Evolutionary conservation across 345 rosid genomes (phyloP).

Genomic region (Luvunga scandens): DNA sequence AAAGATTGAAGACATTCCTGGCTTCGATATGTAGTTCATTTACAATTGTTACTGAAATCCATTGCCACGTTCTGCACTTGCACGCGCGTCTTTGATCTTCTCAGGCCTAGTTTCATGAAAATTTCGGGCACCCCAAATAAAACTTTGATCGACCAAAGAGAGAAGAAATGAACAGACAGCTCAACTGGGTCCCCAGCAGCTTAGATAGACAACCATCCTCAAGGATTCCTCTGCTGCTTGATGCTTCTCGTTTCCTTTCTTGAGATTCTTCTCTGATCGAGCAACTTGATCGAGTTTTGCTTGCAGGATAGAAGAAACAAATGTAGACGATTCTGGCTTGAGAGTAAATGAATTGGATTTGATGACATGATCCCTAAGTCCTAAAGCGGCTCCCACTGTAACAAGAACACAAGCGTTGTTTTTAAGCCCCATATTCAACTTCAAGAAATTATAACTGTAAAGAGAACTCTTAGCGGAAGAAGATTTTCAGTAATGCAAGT

Average conservation of each 20-base stretch:
- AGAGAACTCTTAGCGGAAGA: background rate
- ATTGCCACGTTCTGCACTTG: background rate
- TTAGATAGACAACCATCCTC: conserved; percentile 27
- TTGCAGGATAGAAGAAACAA: conserved; percentile 6
- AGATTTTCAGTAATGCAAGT: background rate
- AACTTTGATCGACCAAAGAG: background rate
- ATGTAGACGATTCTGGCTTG: conserved; percentile 5
- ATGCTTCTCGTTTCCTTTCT: background rate
- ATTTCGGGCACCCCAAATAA: background rate
- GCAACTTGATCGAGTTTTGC: background rate
- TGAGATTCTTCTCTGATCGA: background rate
- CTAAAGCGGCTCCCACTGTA: conserved; percentile 20
- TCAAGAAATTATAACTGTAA: background rate
- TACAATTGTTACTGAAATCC: background rate
- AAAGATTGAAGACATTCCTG: background rate
- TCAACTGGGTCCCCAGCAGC: conserved; percentile 28
- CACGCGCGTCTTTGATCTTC: background rate
- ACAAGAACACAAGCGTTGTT: conserved; percentile 22
- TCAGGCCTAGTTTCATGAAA: background rate
- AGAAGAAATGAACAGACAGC: background rate
- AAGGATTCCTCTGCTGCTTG: conserved; percentile 17
- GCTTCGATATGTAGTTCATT: background rate
- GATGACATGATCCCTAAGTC: conserved; percentile 12
- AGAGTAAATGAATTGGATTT: conserved; percentile 14
- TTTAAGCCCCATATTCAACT: conserved; percentile 7